Evolutionary conservation across 129 eudicot genomes (phyloP), one percentile per base, ranked within the genome.

Genomic region (Arctium minus): DNA sequence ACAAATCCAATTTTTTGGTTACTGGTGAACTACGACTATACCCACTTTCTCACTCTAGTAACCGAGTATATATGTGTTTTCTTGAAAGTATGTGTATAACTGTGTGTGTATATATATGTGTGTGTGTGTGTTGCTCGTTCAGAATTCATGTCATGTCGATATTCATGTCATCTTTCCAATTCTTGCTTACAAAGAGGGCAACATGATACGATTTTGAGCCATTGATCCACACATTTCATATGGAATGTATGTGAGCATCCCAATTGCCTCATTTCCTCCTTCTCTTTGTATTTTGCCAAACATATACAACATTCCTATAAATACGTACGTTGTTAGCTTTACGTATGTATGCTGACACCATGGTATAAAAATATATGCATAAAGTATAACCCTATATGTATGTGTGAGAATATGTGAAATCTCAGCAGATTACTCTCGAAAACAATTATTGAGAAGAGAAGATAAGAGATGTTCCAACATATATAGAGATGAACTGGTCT

Each of bases 181-280:
- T 87, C 93, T 85, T 96, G 92, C 73, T 96, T 96, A 78, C 99
- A 96, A 56, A 96, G 97, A 9, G 99, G 99, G 75, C 99, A 96
- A 74, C 95, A 96, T 8, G 99, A 90, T 64, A 90, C 92, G 11
- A 96, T 96, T 80, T 82, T 88, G 77, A 96, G 97, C 99, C 99
- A 96, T 72, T 96, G 97, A 82, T 96, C 99, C 79, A 96, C 97
- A 86, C 99, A 96, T 85, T 88, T 89, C 79, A 93, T 89, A 81
- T 96, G 99, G 82, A 96, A 96, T 11, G 78, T 80, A 86, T 96
- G 99, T 37, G 90, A 87, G 42, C 99, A 96, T 73, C 91, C 90
- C 83, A 96, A 86, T 81, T 91, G 90, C 85, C 97, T 90, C 15
- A 96, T 88, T 22, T 96, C 99, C 79, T 96, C 99, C 71, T 86